Percentiles rank a stretch among this genome's conserved stretches.
Conservation (phyloP, 768 basidiomycete species). For the Mycena leptocephala region DNA sequence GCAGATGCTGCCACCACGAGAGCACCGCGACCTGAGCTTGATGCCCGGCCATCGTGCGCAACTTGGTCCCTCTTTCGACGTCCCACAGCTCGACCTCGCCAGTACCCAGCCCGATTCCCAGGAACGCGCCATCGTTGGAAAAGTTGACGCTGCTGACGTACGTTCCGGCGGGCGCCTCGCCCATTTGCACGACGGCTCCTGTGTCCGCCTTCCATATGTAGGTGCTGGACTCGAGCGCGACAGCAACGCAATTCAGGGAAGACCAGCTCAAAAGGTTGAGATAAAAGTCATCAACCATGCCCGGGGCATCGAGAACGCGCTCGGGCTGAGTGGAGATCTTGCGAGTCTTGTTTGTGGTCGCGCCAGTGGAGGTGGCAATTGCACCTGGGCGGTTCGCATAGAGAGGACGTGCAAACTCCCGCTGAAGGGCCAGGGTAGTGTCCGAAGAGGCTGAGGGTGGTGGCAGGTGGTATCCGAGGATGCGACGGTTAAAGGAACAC, state of each 20-base stretch:
- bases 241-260: constrained; percentile 87
- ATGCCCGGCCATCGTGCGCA: constrained; percentile 95
- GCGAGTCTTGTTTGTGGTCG: constrained; percentile 79
- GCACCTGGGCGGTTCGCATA: constrained; percentile 78
- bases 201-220: constrained; percentile 97
- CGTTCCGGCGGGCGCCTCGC: constrained; percentile 82
- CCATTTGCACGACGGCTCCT: constrained; percentile 85
- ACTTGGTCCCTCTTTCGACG: constrained; percentile 80
- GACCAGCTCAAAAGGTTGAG: constrained; percentile 96
- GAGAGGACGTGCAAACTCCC: constrained; percentile 83
- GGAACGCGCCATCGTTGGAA: constrained; percentile 84
- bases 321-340: constrained; percentile 91
- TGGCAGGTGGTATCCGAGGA: constrained; percentile 91
- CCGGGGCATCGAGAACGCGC: constrained; percentile 96
- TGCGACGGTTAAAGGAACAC: constrained; percentile 83
- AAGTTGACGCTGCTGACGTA: constrained; percentile 87
- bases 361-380: constrained; percentile 75
- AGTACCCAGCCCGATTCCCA: constrained; percentile 85
- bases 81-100: constrained; percentile 98
- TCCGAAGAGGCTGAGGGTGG: constrained; percentile 88
- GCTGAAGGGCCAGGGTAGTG: constrained; percentile 81
- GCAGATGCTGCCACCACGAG: constrained; percentile 90
- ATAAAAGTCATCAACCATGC: constrained; percentile 96
- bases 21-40: constrained; percentile 87
- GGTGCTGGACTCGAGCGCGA: constrained; percentile 88